Evolutionary conservation across 352 stramenopile genomes (phyloP), one percentile per base, ranked within the genome.

Genomic region (Globisporangium rhizosaccharum): DNA sequence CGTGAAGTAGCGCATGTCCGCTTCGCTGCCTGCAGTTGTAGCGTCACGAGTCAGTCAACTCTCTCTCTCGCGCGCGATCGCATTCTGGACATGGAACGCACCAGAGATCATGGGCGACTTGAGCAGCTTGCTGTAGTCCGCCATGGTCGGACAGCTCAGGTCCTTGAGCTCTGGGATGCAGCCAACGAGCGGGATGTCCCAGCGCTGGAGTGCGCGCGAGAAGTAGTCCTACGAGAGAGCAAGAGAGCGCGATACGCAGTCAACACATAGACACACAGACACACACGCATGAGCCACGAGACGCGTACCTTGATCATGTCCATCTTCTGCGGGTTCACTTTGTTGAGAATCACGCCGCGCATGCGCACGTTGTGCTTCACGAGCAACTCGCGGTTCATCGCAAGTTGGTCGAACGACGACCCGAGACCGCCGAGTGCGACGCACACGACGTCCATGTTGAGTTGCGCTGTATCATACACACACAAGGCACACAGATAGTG

Each of bases 281-380:
- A 3, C 25, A 17, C 25, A 17, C 26, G 12, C 23, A 17, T 10
- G 20, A 7, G 1, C n/a, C 30, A 50, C 4, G 20, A 25, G 15
- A 15, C 18, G 8, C 52, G 2, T 53, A 94, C 84, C 80, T 92
- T 71, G 41, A 97, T 83, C 89, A 96, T 97, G 64, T 94, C 84
- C 69, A 94, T 86, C 73, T 97, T 96, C 25, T 67, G 66, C 48
- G 83, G 86, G 59, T 93, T 90, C 50, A 96, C 88, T 62, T 95
- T 95, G 74, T 95, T 95, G 12, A 95, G 66, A 58, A 95, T 90
- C 25, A 95, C 83, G 9, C 85, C 85, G 42, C 80, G 79, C 68
- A 92, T 58, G 11, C 79, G 73, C 6, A 92, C 79, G 56, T 82
- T 82, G 60, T 92, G 82, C 64, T 90, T 79, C 50, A 88, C 75